phyloP scores from a whole-genome alignment of 2,329 filamentous ascomycete genomes.

The Fusarium equiseti region DNA sequence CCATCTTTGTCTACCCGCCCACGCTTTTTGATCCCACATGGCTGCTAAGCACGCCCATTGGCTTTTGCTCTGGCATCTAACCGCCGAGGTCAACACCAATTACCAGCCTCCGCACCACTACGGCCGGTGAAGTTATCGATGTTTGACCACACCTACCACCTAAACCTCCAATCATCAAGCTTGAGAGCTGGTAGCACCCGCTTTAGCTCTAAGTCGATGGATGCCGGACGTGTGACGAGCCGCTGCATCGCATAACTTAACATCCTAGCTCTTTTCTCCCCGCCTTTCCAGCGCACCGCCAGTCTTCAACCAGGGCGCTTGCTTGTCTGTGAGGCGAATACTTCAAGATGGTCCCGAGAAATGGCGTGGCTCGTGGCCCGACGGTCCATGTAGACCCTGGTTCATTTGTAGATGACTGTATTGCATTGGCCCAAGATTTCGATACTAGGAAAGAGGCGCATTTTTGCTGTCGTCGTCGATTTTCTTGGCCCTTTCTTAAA shows the following conservation, averaged over 20 bases:
- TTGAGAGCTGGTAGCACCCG: slow-evolving; percentile 18
- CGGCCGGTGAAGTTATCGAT: slow-evolving; percentile 31
- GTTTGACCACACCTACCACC: slow-evolving; percentile 17
- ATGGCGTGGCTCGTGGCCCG: slow-evolving; percentile 42
- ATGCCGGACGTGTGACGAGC: slow-evolving; percentile 36
- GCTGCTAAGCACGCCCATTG: slow-evolving; percentile 51
- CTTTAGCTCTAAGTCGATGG: slow-evolving; percentile 32
- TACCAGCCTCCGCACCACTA: slow-evolving; percentile 42
- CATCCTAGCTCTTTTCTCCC: slow-evolving; percentile 27
- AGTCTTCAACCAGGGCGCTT: slow-evolving; percentile 33
- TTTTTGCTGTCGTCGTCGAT: slow-evolving; percentile 25
- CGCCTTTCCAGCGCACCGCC: slow-evolving; percentile 37
- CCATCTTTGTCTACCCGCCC: slow-evolving; percentile 28
- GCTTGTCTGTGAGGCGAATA: slow-evolving; percentile 22
- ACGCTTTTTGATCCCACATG: slow-evolving; percentile 24
- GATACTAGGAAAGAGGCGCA: slow-evolving; percentile 28
- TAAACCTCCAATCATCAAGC: slow-evolving; percentile 29
- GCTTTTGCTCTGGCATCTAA: slow-evolving; percentile 50
- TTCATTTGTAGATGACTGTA: slow-evolving; percentile 25
- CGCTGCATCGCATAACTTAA: slow-evolving; percentile 38
- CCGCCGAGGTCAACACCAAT: slow-evolving; percentile 55
- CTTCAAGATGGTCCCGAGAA: slow-evolving; percentile 21
- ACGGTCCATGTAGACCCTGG: slow-evolving; percentile 32
- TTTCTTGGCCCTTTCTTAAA: slow-evolving; percentile 43
- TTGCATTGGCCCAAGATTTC: slow-evolving; percentile 34